A percentile compares a stretch with the other conserved stretches of the same genome.
Evolutionary conservation across 441 rosid species (phyloP).

Genomic region (Melastoma candidum): DNA sequence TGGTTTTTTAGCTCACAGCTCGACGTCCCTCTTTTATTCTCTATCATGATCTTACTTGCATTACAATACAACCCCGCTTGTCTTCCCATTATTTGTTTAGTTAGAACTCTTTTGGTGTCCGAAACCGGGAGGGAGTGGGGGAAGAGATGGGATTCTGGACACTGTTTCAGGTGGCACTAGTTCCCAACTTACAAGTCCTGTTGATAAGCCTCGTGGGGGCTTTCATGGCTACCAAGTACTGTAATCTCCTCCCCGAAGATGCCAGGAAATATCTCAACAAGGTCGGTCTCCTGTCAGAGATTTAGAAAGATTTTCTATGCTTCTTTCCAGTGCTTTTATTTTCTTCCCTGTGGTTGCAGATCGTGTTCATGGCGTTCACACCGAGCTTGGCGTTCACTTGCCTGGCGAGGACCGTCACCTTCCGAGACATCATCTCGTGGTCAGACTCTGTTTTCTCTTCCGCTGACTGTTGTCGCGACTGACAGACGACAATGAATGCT

Average conservation of each 20-base stretch:
- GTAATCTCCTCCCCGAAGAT: conserved; percentile 47
- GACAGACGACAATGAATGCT: too few relatives aligned
- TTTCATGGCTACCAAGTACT: conserved; percentile 45
- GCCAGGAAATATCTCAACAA: conserved; percentile 62
- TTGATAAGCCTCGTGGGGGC: conserved; percentile 60
- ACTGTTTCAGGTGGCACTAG: conserved; percentile 57
- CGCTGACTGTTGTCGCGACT: too few relatives aligned
- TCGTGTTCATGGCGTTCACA: conserved; percentile 60
- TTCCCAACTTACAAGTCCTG: conserved; percentile 71
- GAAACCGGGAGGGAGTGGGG: neutral
- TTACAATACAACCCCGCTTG: too few relatives aligned
- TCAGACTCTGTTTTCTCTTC: conserved; percentile 11
- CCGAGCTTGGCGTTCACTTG: conserved; percentile 80
- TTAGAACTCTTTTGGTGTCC: neutral
- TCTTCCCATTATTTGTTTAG: too few relatives aligned
- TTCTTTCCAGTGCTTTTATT: neutral
- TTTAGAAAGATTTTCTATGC: neutral
- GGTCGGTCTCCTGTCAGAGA: conserved; percentile 20
- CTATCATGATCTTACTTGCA: too few relatives aligned
- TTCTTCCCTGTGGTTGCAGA: conserved; percentile 18
- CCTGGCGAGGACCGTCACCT: conserved; percentile 74
- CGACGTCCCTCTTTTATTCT: too few relatives aligned
- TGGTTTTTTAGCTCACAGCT: too few relatives aligned
- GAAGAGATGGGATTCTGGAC: conserved; percentile 68
- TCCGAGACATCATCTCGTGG: conserved; percentile 82